Base-by-base conservation (phyloP, 1,139 yeast genomes). In the Yamadazyma epiphylla region DNA sequence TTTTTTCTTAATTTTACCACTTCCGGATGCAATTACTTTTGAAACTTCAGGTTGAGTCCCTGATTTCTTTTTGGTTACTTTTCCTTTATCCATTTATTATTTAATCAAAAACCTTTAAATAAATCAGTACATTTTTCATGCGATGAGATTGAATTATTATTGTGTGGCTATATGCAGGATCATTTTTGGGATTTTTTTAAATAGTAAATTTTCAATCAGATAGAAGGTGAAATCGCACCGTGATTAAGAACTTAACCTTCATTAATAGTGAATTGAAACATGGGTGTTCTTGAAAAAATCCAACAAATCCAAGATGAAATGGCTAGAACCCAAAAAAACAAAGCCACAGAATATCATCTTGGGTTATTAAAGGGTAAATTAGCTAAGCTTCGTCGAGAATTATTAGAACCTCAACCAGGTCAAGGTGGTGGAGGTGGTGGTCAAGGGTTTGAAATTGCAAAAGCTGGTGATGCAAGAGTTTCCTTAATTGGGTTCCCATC, bases 401-500 rank as follows among this genome's bases (percentile, higher is more conserved):
- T 91, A 34, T 67, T 91, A 26, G 97, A 89, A 45, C 97, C 96
- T 10, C 82, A 86, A 32, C 84, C 91, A 2, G 74, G 74, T 5
- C 67, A 56, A 43, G 84, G 91, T 1, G 68, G 84, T 6, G 70
- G 84, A 8, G 79, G 84, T 7, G 80, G 83, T 14, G 73, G 96
- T 4, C 86, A 83, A 44, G 98, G 98, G 1, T 91, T 91, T 53
- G 98, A 91, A 59, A 96, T 91, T 4, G 80, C 89, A 31, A 91
- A 91, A 54, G 84, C 94, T 20, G 98, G 98, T 17, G 96, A 89
- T 66, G 97, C 97, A 1, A 71, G 98, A 43, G 96, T 87, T 2
- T 94, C 94, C 12, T 67, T 91, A 33, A 89, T 91, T 58, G 98
- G 98, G 29, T 91, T 89, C 57, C 98, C 98, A 8, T 88, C 96